These are phyloP conservation scores for Colletotrichum filicis DNA, from an alignment of 2,329 filamentous ascomycete species.

Conservation along the genomic window DNA sequence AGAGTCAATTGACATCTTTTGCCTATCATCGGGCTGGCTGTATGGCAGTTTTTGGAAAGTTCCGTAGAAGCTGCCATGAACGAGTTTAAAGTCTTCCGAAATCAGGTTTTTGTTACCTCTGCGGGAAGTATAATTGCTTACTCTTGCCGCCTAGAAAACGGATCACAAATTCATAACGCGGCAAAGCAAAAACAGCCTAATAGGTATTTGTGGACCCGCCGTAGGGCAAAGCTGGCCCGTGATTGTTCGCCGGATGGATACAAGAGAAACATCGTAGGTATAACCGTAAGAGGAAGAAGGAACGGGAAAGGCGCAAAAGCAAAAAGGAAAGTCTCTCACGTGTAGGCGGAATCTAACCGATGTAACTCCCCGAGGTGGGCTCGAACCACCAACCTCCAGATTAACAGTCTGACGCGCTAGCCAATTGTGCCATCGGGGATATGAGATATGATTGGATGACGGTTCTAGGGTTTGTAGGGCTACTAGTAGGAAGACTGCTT, in stretches of 20 bases:
- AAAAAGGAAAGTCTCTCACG: neutral
- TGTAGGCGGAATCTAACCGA: neutral
- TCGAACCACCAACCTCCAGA: slow-evolving; percentile 36
- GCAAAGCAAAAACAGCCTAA: too few relatives aligned
- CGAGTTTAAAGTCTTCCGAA: neutral
- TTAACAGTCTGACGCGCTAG: slow-evolving; percentile 36
- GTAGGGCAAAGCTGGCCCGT: too few relatives aligned
- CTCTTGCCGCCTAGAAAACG: too few relatives aligned
- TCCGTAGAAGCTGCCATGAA: neutral
- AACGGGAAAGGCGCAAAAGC: neutral
- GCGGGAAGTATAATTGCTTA: too few relatives aligned
- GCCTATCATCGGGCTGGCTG: neutral
- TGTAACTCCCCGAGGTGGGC: slow-evolving; percentile 29
- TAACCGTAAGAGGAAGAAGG: neutral
- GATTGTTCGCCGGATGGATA: too few relatives aligned
- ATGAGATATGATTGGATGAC: slow-evolving; percentile 23
- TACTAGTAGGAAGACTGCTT: too few relatives aligned
- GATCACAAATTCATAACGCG: too few relatives aligned
- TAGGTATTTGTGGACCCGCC: too few relatives aligned
- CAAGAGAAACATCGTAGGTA: too few relatives aligned
- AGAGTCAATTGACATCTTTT: too few relatives aligned
- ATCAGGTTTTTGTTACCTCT: neutral
- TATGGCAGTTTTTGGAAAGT: neutral
- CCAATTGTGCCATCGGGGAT: slow-evolving; percentile 35
- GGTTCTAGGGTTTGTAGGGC: fast-evolving